Evolutionary conservation across 2,329 filamentous ascomycete species (phyloP).

Genomic region (Epichloe baconii): DNA sequence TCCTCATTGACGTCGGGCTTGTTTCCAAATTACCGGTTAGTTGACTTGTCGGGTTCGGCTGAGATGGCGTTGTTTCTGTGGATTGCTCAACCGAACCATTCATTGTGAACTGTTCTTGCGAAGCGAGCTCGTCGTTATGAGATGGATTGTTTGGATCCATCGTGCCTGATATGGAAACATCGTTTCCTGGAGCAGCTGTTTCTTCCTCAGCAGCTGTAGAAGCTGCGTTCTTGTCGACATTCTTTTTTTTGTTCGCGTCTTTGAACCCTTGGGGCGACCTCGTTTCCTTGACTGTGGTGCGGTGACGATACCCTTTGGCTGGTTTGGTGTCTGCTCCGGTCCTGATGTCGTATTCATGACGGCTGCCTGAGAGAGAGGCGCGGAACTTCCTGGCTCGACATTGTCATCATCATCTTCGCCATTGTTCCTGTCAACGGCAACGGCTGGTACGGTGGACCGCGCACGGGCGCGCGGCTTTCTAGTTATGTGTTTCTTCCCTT

Average conservation of each 20-base stretch:
- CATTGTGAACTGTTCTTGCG: background rate
- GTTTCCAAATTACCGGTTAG: background rate
- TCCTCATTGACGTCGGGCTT: background rate
- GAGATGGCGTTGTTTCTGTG: background rate
- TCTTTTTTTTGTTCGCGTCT: conserved; percentile 24
- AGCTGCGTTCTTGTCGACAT: background rate
- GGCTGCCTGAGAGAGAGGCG: background rate
- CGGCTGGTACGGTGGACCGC: background rate
- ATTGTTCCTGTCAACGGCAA: background rate
- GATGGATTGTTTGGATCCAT: background rate
- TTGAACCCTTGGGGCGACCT: conserved; percentile 33
- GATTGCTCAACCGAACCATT: background rate
- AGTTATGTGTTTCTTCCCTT: conserved; percentile 4
- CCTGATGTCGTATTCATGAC: background rate
- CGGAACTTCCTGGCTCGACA: background rate
- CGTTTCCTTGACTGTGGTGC: conserved; percentile 17
- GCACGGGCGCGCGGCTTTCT: background rate
- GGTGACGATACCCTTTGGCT: conserved; percentile 9
- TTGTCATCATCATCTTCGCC: background rate
- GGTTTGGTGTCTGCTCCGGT: conserved; percentile 3
- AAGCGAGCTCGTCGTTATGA: background rate
- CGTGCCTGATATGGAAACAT: background rate
- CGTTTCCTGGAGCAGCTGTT: background rate
- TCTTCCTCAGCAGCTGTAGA: background rate
- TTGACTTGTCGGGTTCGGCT: background rate